These are phyloP conservation scores for Punica granatum DNA, from an alignment of 345 rosid species.

Conservation along the genomic window DNA sequence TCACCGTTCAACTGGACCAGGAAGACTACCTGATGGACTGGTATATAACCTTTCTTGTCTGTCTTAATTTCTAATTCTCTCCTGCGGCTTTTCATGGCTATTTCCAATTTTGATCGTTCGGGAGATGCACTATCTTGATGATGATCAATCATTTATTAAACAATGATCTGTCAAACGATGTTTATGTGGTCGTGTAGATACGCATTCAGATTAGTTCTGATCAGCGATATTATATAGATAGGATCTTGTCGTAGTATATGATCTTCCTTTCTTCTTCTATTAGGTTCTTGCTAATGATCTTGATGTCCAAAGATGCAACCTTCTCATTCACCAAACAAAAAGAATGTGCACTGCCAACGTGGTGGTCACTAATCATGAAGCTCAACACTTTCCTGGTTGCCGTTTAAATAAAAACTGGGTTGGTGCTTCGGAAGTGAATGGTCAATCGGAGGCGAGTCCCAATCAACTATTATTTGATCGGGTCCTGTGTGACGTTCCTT, in stretches of 20 bases:
- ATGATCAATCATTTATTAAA: background rate
- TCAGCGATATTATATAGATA: background rate
- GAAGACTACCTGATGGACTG: constrained; percentile 73
- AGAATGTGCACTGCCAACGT: constrained; percentile 95
- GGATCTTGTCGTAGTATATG: background rate
- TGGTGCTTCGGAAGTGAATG: constrained; percentile 26
- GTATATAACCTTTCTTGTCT: constrained; percentile 26
- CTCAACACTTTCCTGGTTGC: constrained; percentile 90
- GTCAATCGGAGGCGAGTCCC: constrained; percentile 21
- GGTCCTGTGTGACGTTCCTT: constrained; percentile 91
- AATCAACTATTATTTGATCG: constrained; percentile 80
- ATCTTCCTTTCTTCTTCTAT: background rate
- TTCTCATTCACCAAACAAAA: constrained; percentile 96
- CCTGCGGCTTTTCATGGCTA: background rate
- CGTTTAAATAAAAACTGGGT: constrained; percentile 28
- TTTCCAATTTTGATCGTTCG: background rate
- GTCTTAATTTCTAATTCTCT: background rate
- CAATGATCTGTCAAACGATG: no score
- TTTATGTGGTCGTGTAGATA: no score
- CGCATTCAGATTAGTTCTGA: background rate
- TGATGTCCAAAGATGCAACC: constrained; percentile 94
- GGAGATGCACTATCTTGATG: background rate
- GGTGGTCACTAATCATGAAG: constrained; percentile 92
- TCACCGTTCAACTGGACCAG: constrained; percentile 54
- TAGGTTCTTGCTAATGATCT: constrained; percentile 94